Evolutionary conservation across 2,329 filamentous ascomycete genomes (phyloP).

Genomic region (Hymenotorrendiella dingleyae): DNA sequence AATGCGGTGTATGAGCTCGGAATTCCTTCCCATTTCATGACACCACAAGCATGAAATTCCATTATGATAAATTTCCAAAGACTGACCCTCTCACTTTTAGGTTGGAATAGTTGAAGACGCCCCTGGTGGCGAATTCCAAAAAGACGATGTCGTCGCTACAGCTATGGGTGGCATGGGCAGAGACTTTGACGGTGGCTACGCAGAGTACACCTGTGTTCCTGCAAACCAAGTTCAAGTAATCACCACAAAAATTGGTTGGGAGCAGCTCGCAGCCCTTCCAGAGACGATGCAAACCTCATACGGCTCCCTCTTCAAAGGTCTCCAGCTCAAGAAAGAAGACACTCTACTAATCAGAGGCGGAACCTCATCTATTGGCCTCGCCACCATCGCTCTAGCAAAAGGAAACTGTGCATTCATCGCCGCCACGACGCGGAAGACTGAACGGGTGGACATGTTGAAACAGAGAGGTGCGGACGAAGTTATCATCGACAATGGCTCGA

Average conservation of each 20-base stretch:
- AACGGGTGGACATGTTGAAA: conserved; percentile 33
- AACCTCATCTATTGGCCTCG: conserved; percentile 42
- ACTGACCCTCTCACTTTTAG: no score
- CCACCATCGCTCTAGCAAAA: conserved; percentile 40
- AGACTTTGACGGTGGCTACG: conserved; percentile 42
- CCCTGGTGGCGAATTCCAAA: conserved; percentile 30
- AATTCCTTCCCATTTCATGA: no score
- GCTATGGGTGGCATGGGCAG: conserved; percentile 45
- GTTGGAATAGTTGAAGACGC: conserved; percentile 15
- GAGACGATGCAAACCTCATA: conserved; percentile 48
- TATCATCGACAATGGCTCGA: conserved; percentile 37
- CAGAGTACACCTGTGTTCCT: conserved; percentile 42
- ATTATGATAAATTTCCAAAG: no score
- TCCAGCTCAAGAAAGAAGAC: conserved; percentile 36
- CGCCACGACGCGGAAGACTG: conserved; percentile 35
- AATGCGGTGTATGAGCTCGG: no score
- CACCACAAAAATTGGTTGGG: conserved; percentile 35
- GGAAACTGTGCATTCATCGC: conserved; percentile 35
- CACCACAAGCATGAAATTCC: no score
- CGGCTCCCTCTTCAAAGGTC: conserved; percentile 35
- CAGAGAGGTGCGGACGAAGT: conserved; percentile 38
- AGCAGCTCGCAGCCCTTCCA: conserved; percentile 39
- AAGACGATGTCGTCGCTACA: conserved; percentile 39
- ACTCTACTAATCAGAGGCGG: conserved; percentile 43
- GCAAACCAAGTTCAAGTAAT: conserved; percentile 35